Evolutionary conservation across 495 filamentous ascomycete genomes (phyloP).

Genomic region (Penicillium mononematosum): DNA sequence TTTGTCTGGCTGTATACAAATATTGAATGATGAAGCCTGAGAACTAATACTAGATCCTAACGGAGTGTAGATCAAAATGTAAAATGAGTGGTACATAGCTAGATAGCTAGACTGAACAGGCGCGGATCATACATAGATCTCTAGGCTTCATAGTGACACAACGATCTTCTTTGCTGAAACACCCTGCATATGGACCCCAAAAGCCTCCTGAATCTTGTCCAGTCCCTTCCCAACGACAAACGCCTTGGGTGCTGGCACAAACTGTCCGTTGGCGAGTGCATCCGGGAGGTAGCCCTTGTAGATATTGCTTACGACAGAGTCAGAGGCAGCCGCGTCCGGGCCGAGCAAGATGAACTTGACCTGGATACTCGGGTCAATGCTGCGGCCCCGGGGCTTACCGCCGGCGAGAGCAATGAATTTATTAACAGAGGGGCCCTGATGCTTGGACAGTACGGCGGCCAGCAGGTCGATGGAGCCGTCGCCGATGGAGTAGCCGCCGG

Average conservation of each 20-base stretch:
- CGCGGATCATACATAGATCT: background rate
- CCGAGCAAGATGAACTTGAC: background rate
- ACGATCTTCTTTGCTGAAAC: constrained; percentile 40
- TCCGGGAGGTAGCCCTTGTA: background rate
- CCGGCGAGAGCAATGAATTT: background rate
- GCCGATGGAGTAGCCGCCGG: background rate
- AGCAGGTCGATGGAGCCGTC: background rate
- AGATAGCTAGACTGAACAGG: background rate
- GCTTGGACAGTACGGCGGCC: background rate
- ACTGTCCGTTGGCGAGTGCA: background rate
- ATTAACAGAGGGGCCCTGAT: background rate
- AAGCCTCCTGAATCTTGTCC: constrained; percentile 34
- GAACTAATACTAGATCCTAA: too few species aligned
- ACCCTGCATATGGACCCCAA: constrained; percentile 34
- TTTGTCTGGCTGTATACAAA: too few species aligned
- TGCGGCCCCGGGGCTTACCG: background rate
- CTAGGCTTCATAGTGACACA: constrained; percentile 7
- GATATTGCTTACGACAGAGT: background rate
- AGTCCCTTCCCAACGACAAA: constrained; percentile 31
- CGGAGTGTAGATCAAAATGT: background rate
- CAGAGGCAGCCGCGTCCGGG: background rate
- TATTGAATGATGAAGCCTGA: too few species aligned
- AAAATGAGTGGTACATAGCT: background rate
- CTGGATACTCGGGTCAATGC: background rate
- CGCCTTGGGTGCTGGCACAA: background rate